These are phyloP conservation scores for Neonectria punicea DNA, from an alignment of 2,329 filamentous ascomycete genomes.

Conservation along the genomic window DNA sequence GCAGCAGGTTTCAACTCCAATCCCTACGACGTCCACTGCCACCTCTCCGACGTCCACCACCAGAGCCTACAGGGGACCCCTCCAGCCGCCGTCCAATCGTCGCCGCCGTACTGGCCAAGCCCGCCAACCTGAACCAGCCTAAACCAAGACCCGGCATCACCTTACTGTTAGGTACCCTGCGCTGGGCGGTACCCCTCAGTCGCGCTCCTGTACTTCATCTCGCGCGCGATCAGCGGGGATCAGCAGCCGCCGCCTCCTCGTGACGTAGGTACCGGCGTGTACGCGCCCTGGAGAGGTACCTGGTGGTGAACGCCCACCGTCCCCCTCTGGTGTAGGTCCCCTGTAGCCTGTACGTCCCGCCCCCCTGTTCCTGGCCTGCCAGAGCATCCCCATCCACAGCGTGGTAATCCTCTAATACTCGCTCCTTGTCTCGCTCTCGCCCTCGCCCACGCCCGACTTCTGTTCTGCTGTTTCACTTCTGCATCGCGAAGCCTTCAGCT, in stretches of 20 bases:
- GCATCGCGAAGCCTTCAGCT: constrained; percentile 20
- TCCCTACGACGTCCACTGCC: constrained; percentile 21
- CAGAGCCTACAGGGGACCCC: constrained; percentile 33
- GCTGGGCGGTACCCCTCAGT: constrained; percentile 27
- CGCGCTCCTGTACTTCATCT: constrained; percentile 6
- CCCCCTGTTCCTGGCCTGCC: constrained; percentile 39
- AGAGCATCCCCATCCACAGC: constrained; percentile 39
- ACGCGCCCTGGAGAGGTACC: constrained; percentile 26
- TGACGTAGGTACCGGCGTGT: constrained; percentile 16
- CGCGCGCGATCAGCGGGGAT: constrained; percentile 2
- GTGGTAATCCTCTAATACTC: constrained; percentile 36
- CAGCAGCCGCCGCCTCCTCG: background rate
- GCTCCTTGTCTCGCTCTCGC: constrained; percentile 28
- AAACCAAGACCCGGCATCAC: constrained; percentile 28
- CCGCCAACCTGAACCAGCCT: constrained; percentile 44
- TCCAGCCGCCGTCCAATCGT: constrained; percentile 31
- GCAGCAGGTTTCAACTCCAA: constrained; percentile 28
- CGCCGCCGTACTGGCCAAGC: constrained; percentile 33
- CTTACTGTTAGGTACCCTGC: constrained; percentile 38
- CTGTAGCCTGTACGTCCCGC: constrained; percentile 13
- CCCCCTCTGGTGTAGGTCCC: constrained; percentile 26
- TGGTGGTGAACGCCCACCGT: constrained; percentile 28
- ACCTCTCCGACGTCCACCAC: constrained; percentile 28
- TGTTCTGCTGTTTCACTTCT: constrained; percentile 29
- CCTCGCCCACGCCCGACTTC: constrained; percentile 29